Evolutionary conservation across 2,329 filamentous ascomycete species (phyloP), one percentile per base, ranked within the genome.

Genomic region (Lecanicillium sp.): DNA sequence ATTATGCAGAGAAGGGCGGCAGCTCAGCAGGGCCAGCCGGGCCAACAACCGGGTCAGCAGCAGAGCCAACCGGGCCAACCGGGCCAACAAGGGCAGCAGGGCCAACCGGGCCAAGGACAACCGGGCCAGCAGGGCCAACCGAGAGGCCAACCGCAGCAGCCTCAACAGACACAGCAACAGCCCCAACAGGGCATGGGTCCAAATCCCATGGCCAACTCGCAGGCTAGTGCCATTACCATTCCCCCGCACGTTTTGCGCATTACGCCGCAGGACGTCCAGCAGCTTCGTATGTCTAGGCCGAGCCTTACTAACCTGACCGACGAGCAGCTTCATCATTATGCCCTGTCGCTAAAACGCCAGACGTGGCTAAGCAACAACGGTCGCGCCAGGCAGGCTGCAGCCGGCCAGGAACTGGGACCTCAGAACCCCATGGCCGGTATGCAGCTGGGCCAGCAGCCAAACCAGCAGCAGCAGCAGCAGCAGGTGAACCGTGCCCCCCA

Each of bases 161-260:
- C 50, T 29, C 55, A 55, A 15, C 56, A 55, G 40, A 58, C 55
- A 24, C 53, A 53, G 17, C 57, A 56, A 20, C 29, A 5, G n/a
- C 7, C 7, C n/a, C 30, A 33, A 20, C 37, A 38, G 23, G 49
- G 24, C 56, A 54, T 24, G 56, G 20, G 15, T 11, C 44, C 51
- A 21, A 51, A 52, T 23, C 48, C 54, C 40, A 40, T 44, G 47
- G 29, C 48, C 40, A 23, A 32, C 20, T 58, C 60, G 52, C 58
- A 59, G n/a, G 55, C 57, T 21, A 48, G 55, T 12, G 41, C 58
- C 32, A 33, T 44, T 4, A 62, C 58, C 26, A 49, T 64, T 2
- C 65, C 66, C 5, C 52, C 60, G 7, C 59, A 64, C 3, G 14
- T 65, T 8, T 55, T 63, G n/a, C 63, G 66, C 24, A 64, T 64